Conservation (phyloP, 1,284 basidiomycete species). For the Sporisorium exsertum region DNA sequence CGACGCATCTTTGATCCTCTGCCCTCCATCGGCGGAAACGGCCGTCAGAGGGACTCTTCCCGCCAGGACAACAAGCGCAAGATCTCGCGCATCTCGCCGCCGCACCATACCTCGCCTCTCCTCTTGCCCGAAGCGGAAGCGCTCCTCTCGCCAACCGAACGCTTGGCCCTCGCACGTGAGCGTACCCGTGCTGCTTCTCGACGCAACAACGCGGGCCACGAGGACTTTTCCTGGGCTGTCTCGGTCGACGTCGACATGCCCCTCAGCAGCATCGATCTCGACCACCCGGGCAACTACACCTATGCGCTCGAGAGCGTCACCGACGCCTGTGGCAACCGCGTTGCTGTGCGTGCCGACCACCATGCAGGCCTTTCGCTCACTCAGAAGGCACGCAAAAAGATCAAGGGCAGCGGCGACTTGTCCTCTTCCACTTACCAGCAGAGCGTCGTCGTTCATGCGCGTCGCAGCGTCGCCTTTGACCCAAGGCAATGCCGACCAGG, state of each 20-base stretch:
- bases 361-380: slow-evolving; percentile 23
- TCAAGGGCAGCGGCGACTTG: slow-evolving; percentile 22
- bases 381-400: slow-evolving; percentile 44
- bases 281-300: slow-evolving; percentile 52
- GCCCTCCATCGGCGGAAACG: slow-evolving; percentile 1
- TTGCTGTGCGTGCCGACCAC: slow-evolving; percentile 17
- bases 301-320: slow-evolving; percentile 56
- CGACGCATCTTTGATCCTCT: slow-evolving; percentile 39
- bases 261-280: slow-evolving; percentile 56
- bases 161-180: slow-evolving; percentile 40
- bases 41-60: slow-evolving; percentile 17
- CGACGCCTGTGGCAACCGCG: slow-evolving; percentile 66
- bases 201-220: slow-evolving; percentile 17
- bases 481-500: slow-evolving; percentile 77
- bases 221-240: slow-evolving; percentile 55
- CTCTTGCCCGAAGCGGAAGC: slow-evolving; percentile 43
- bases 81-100: slow-evolving; percentile 50
- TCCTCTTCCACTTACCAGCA: slow-evolving; percentile 59
- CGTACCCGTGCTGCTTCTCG: slow-evolving; percentile 37
- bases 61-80: slow-evolving; percentile 32
- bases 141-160: slow-evolving; percentile 36
- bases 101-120: slow-evolving; percentile 49
- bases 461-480: slow-evolving; percentile 80
- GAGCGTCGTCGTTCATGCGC: slow-evolving; percentile 80
- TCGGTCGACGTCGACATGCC: slow-evolving; percentile 53